These are phyloP conservation scores for Microascus cirrosus DNA, from an alignment of 2,329 filamentous ascomycete species.

Conservation along the genomic window DNA sequence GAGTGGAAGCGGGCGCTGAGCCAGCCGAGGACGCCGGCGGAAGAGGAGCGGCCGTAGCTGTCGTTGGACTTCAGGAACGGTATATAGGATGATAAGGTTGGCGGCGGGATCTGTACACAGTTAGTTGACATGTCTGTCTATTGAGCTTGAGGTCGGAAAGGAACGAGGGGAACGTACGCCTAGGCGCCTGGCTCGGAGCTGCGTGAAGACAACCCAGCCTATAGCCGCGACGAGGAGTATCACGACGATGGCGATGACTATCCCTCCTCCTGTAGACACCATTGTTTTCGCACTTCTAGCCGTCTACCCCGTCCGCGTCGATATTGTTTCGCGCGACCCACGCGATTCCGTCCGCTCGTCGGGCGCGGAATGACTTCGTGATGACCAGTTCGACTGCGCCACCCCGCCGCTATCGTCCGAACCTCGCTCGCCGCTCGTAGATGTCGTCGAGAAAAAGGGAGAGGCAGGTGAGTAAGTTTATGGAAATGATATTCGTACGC, in stretches of 20 bases:
- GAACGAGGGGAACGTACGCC: constrained; percentile 38
- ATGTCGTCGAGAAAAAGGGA: not conserved
- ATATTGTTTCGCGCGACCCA: not conserved
- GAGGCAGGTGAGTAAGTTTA: not conserved
- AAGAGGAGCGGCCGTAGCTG: constrained; percentile 39
- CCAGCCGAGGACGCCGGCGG: constrained; percentile 59
- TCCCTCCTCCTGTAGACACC: constrained; percentile 4
- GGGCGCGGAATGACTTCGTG: not conserved
- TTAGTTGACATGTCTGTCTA: not conserved
- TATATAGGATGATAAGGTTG: constrained; percentile 55
- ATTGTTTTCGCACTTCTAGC: not conserved
- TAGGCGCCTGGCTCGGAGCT: constrained; percentile 60
- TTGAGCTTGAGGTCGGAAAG: not conserved
- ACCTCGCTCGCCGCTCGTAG: not conserved
- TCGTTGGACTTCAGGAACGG: constrained; percentile 50
- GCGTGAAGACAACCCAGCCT: constrained; percentile 61
- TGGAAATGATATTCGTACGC: not conserved
- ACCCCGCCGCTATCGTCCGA: not conserved
- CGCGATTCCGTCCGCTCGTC: not conserved
- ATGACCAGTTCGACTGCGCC: not conserved
- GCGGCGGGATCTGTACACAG: constrained; percentile 50
- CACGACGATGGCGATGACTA: constrained; percentile 60
- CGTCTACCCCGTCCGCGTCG: not conserved
- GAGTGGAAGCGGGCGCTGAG: constrained; percentile 53
- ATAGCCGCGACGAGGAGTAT: constrained; percentile 43